Conservation (phyloP, 2,329 filamentous ascomycete genomes). For the Colletotrichum spaethianum region DNA sequence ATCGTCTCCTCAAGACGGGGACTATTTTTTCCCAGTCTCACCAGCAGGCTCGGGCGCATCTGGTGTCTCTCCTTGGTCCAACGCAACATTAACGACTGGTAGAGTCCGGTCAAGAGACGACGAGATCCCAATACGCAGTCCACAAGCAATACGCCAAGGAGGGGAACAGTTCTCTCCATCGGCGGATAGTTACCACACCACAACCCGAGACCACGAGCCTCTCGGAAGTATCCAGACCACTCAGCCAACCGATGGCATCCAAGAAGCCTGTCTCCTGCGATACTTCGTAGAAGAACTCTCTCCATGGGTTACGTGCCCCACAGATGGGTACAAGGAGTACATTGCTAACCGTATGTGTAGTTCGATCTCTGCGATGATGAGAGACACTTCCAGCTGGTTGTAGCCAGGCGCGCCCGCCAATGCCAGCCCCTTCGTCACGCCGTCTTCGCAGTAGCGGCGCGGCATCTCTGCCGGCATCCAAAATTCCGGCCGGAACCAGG, state of each 20-base stretch:
- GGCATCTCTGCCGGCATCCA: slow-evolving; percentile 55
- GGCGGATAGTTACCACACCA: slow-evolving; percentile 4
- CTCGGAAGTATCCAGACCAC: background rate
- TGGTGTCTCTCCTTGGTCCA: slow-evolving; percentile 8
- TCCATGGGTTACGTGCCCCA: slow-evolving; percentile 51
- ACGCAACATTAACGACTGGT: background rate
- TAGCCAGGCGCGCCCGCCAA: slow-evolving; percentile 52
- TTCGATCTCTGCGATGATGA: slow-evolving; percentile 58
- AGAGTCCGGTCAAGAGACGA: slow-evolving; percentile 13
- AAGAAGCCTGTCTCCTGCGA: slow-evolving; percentile 55
- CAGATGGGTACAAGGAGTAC: rapidly evolving
- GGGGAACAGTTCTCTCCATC: slow-evolving; percentile 26
- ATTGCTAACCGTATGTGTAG: slow-evolving; percentile 44
- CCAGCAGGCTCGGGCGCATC: slow-evolving; percentile 19
- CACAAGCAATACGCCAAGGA: slow-evolving; percentile 35
- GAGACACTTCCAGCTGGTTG: slow-evolving; percentile 56
- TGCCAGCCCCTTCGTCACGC: slow-evolving; percentile 57
- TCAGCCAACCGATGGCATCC: slow-evolving; percentile 43
- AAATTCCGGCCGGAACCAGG: slow-evolving; percentile 54
- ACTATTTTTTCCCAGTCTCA: slow-evolving; percentile 25
- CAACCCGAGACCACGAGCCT: background rate
- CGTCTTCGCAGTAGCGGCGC: slow-evolving; percentile 57
- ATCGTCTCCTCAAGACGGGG: slow-evolving; percentile 2
- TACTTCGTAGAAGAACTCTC: slow-evolving; percentile 58
- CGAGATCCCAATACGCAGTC: background rate